Evolutionary conservation across 139 green algal genomes (phyloP), one percentile per base, ranked within the genome.

Genomic region (Chlamydomonas sp.): DNA sequence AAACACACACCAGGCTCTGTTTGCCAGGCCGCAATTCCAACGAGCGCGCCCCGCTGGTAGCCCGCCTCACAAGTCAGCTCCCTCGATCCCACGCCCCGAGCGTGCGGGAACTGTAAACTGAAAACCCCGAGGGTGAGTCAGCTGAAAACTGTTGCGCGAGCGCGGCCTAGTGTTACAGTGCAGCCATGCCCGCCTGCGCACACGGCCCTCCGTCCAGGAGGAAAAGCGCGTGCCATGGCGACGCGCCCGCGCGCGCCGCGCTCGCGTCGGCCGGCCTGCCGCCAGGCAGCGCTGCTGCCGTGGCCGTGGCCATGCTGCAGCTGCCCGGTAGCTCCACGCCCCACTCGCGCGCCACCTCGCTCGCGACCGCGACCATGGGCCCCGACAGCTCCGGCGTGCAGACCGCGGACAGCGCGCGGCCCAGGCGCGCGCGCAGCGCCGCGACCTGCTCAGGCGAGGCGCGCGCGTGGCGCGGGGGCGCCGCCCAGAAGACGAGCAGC

Each of bases 401-500:
- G 5, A 66, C 8, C 6, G 30, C 31, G 5, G 10, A 4, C 13
- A 66, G 5, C 10, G 13, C 58, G 4, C 6, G 30, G 10, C 26
- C 6, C 30, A 66, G 8, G 5, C 31, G 58, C 8, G 29, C 58
- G 10, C 4, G 4, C 5, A 43, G 58, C 58, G 6, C 3, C 30
- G 58, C 13, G 5, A 43, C 8, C 22, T 66, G n/a, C n/a, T n/a
- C n/a, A n/a, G n/a, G n/a, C n/a, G n/a, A n/a, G n/a, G n/a, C 58
- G 22, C 30, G 6, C 6, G 58, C 30, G 58, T 29, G 4, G 10
- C 31, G 16, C 24, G 58, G 29, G 26, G 30, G 30, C 31, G n/a
- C 39, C 34, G 48, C 74, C 71, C 75, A 79, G 22, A 83, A 16
- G 0, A 71, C 73, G 16, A 87, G 72, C 57, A 84, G 73, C 48